Base-by-base conservation (phyloP, 2,329 filamentous ascomycete species). In the Tothia fuscella region DNA sequence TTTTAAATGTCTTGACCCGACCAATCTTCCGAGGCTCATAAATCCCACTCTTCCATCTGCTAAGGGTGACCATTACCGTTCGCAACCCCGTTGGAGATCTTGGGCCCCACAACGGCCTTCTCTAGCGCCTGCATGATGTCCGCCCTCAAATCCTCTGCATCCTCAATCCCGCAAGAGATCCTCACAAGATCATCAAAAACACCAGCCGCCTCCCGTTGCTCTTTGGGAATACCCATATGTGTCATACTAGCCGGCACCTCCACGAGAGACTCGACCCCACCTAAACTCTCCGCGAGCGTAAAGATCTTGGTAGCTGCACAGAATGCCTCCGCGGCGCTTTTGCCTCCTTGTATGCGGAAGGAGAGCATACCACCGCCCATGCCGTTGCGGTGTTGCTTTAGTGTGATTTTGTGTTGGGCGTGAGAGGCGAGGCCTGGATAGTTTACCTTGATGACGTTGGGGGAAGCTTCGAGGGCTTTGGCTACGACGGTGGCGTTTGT, bases 311-410 rank as follows among this genome's bases (percentile, higher is more conserved):
- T 95, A 46, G 74, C 67, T 63, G 91, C 80, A 72, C 91, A 96
- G 75, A 98, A 98, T 40, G 79, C 75, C 65, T 93, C 83, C 12
- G 91, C 91, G 1, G 89, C 89, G 34, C 72, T 72, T 55, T 86
- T 76, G 26, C 91, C 91, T 43, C 89, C 91, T 50, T 77, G 76
- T 61, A 98, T 84, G 50, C 91, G 82, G 78, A 98, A 98, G 45
- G 82, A 89, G 32, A 98, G 77, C 91, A 98, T 98, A 47, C 91
- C 91, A 51, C 91, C 91, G 46, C 91, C 91, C 74, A 96, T 81
- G 48, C 82, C 91, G 53, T 93, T 74, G 51, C 91, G 83, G 68
- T 98, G 91, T 68, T 98, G 91, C 66, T 84, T 86, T 55, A 80
- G 59, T 16, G 89, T 86, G 53, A 98, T 86, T 49, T 72, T 71